Evolutionary conservation across 106 monocot species (phyloP).

Genomic region (Cymbidium sinense): DNA sequence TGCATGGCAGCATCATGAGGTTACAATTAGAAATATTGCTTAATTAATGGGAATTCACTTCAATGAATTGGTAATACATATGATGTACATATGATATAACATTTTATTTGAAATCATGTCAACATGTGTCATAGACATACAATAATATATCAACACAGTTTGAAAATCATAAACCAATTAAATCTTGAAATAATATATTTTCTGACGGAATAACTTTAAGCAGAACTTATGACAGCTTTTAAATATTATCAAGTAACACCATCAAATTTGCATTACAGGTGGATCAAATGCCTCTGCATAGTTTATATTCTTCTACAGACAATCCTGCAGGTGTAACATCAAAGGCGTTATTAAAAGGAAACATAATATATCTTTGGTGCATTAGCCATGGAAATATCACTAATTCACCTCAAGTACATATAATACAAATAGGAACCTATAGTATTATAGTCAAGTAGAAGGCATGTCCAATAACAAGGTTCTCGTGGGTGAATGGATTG

Average conservation of each 20-base stretch:
- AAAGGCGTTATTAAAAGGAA: background rate
- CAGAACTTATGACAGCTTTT: background rate
- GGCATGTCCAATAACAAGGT: background rate
- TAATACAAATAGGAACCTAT: background rate
- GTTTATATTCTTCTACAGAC: background rate
- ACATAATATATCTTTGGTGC: background rate
- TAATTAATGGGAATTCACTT: no score
- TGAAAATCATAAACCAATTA: no score
- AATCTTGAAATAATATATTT: no score
- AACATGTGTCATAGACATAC: no score
- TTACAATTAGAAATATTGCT: no score
- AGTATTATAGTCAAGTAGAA: background rate
- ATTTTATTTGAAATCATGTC: no score
- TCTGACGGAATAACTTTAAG: background rate
- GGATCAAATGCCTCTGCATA: background rate
- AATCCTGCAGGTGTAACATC: background rate
- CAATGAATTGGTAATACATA: no score
- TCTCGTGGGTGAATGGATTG: background rate
- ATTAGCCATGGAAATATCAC: background rate
- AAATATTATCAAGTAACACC: background rate
- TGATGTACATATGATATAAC: no score
- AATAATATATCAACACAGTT: no score
- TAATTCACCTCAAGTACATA: background rate
- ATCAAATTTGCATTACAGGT: background rate
- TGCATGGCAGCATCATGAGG: no score